Conservation (phyloP, 768 basidiomycete genomes). For the Rhodotorula sphaerocarpa region DNA sequence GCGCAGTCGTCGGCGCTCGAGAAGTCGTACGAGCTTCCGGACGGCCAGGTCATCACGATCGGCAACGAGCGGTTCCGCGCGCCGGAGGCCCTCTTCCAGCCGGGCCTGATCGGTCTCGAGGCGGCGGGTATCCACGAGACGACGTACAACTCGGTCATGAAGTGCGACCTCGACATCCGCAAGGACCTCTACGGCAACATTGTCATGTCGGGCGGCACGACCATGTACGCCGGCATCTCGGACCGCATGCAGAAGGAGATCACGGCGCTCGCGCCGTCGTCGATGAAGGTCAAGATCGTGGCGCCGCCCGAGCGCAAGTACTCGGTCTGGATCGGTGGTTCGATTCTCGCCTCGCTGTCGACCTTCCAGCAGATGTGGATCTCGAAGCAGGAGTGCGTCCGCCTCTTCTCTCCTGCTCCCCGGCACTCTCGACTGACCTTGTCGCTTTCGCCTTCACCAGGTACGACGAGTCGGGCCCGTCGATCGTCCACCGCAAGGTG, state of each 20-base stretch:
- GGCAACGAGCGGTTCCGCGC: conserved; percentile 79
- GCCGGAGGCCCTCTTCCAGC: conserved; percentile 62
- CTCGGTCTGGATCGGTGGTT: conserved; percentile 64
- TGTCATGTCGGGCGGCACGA: conserved; percentile 80
- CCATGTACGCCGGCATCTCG: conserved; percentile 89
- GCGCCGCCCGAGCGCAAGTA: conserved; percentile 90
- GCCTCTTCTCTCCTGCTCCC: background rate
- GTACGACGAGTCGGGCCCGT: conserved; percentile 39
- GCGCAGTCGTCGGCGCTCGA: conserved; percentile 80
- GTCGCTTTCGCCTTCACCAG: conserved; percentile 12
- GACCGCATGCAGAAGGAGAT: conserved; percentile 95
- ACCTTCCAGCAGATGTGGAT: conserved; percentile 98
- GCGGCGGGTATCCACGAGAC: conserved; percentile 87
- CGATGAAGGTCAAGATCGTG: conserved; percentile 90
- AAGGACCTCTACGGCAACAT: conserved; percentile 67
- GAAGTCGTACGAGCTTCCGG: conserved; percentile 86
- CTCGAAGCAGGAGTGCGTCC: conserved; percentile 75
- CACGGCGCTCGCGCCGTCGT: conserved; percentile 69
- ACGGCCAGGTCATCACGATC: conserved; percentile 90
- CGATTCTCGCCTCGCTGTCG: conserved; percentile 63
- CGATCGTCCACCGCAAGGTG: conserved; percentile 42
- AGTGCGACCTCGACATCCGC: conserved; percentile 76
- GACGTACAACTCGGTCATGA: conserved; percentile 75
- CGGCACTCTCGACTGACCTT: conserved; percentile 3
- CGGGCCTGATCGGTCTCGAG: conserved; percentile 66